Evolutionary conservation across 164 flowering plant species (phyloP).

Genomic region (Aristolochia californica): DNA sequence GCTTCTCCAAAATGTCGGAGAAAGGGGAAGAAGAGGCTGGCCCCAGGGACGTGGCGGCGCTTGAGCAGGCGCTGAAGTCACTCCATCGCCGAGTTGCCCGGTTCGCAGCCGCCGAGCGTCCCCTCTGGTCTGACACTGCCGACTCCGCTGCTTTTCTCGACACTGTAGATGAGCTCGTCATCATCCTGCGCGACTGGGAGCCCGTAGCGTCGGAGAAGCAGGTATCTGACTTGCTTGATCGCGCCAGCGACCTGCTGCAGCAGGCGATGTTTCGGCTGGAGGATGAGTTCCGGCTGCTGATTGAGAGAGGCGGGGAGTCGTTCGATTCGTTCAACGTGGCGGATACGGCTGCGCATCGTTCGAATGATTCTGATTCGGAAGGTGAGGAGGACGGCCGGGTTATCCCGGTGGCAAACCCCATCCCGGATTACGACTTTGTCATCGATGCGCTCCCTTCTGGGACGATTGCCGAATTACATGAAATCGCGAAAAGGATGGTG

Average conservation of each 20-base stretch:
- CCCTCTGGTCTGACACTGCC: conserved; percentile 72
- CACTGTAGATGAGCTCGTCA: conserved; percentile 51
- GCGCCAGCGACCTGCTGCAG: conserved; percentile 72
- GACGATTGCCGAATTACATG: conserved; percentile 58
- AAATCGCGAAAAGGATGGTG: conserved; percentile 88
- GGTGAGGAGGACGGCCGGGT: conserved; percentile 22
- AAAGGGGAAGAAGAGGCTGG: conserved; percentile 18
- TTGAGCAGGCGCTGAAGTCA: conserved; percentile 38
- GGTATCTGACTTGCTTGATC: conserved; percentile 40
- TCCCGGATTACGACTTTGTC: conserved; percentile 52
- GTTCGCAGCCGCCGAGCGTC: conserved; percentile 40
- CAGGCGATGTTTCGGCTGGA: conserved; percentile 68
- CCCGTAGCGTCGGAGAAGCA: conserved; percentile 41
- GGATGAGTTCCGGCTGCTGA: conserved; percentile 62
- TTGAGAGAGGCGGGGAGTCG: conserved; percentile 35
- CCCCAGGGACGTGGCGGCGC: conserved; percentile 17
- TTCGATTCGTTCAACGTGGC: conserved; percentile 19
- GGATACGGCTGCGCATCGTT: not conserved
- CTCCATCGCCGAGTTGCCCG: conserved; percentile 61
- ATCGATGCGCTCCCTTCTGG: conserved; percentile 81
- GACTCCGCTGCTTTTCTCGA: conserved; percentile 66
- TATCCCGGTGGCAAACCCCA: conserved; percentile 66
- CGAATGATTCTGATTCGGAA: conserved; percentile 42
- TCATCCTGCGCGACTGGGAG: conserved; percentile 42
- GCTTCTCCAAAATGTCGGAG: conserved; percentile 60